Evolutionary conservation across 2,329 filamentous ascomycete species (phyloP), one percentile per base, ranked within the genome.

Genomic region (Ploettnerulaceae sp.): DNA sequence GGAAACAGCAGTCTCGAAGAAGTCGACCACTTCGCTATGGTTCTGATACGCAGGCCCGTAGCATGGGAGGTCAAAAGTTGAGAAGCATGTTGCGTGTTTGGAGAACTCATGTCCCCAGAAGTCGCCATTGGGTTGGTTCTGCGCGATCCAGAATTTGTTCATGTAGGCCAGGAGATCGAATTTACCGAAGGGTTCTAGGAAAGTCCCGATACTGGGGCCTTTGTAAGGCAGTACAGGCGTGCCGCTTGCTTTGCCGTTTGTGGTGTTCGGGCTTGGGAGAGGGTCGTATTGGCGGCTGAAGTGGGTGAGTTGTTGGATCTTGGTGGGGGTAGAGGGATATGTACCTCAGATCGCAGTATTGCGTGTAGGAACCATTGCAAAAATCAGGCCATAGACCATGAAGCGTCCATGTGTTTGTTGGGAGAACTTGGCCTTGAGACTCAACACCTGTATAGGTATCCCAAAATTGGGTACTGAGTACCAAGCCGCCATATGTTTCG

Each of bases 51-150:
- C 59, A 4, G 79, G 76, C 0, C 78, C 78, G 63, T 82, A 85
- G 72, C 82, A 86, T 22, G 76, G 72, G 5, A 71, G 65, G 58
- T 84, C 78, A 60, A 85, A 84, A 50, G 75, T 82, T 36, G 73
- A 78, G 69, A 69, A 84, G 70, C 81, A 86, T 11, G 81, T 84
- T 2, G 73, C 81, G 64, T 83, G 80, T 69, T 84, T 84, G 66
- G 70, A 74, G 68, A 81, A 84, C 61, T 84, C 80, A 67, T 84
- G 80, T 29, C 66, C 81, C 80, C 81, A 84, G 66, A 86, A 77
- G 25, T 74, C 70, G 40, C 67, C 62, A 65, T 80, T 84, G 11
- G 73, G 69, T 38, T 73, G 71, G 49, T 67, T 67, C 54, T 77
- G 76, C 37, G 72, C 72, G 54, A 82, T 71, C 82, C 81, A 85